These are phyloP conservation scores for Hypoxylon sp. DNA, from an alignment of 2,329 filamentous ascomycete genomes.

Conservation along the genomic window DNA sequence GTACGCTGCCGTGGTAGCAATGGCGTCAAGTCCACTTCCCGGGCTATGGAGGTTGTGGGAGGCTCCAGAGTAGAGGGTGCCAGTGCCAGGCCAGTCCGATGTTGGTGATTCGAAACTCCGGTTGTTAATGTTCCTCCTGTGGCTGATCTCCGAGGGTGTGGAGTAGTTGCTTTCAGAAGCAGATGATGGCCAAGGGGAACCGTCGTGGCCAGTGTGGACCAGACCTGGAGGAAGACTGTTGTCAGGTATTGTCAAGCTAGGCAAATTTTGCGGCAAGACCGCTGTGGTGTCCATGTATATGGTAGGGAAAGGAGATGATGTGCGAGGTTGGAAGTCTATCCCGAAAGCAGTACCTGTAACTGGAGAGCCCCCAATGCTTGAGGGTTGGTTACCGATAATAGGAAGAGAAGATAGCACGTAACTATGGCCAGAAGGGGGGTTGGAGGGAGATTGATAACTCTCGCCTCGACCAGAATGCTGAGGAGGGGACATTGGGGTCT, in stretches of 20 bases:
- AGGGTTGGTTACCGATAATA: slow-evolving; percentile 47
- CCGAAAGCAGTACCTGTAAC: slow-evolving; percentile 46
- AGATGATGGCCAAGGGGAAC: slow-evolving; percentile 62
- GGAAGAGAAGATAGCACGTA: slow-evolving; percentile 48
- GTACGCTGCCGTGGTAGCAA: slow-evolving; percentile 50
- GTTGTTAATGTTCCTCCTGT: slow-evolving; percentile 36
- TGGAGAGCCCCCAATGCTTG: slow-evolving; percentile 48
- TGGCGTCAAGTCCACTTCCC: slow-evolving; percentile 48
- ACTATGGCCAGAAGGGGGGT: slow-evolving; percentile 25
- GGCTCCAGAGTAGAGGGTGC: slow-evolving; percentile 36
- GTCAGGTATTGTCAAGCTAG: slow-evolving; percentile 55
- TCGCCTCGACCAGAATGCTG: slow-evolving; percentile 36
- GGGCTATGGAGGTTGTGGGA: slow-evolving; percentile 45
- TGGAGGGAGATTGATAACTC: slow-evolving; percentile 39
- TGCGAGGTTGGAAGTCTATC: slow-evolving; percentile 52
- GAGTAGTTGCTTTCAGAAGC: slow-evolving; percentile 65
- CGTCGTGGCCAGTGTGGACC: slow-evolving; percentile 54
- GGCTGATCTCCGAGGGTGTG: slow-evolving; percentile 60
- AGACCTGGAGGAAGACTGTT: slow-evolving; percentile 53
- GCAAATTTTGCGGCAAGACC: slow-evolving; percentile 45
- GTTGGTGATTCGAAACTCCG: slow-evolving; percentile 48
- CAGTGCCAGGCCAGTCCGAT: slow-evolving; percentile 45
- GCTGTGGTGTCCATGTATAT: slow-evolving; percentile 50
- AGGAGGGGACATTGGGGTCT: slow-evolving; percentile 50
- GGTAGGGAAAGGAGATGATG: slow-evolving; percentile 46